Conservation (phyloP, 768 basidiomycete species). For the Panellus pusillus region DNA sequence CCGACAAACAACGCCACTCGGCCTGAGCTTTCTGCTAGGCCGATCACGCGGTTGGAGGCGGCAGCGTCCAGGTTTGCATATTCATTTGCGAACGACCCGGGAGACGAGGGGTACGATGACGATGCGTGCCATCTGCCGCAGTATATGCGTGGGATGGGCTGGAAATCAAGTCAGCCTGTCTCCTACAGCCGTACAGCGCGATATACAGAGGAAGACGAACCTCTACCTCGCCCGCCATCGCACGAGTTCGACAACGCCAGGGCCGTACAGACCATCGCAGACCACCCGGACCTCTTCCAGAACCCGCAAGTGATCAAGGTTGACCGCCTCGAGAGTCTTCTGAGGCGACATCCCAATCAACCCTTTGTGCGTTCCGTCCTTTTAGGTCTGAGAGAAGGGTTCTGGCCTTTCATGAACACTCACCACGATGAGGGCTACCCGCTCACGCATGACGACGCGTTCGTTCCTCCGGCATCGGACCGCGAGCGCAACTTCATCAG, state of each 20-base stretch:
- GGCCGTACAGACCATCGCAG: background rate
- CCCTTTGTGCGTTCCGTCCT: constrained; percentile 28
- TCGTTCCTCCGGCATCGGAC: background rate
- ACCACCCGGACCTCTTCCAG: constrained; percentile 16
- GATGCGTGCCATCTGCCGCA: background rate
- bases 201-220: background rate
- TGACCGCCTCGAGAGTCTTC: constrained; percentile 20
- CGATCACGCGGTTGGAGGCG: background rate
- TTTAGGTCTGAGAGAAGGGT: constrained; percentile 23
- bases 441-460: constrained; percentile 13
- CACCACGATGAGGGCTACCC: constrained; percentile 2
- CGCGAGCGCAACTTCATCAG: constrained; percentile 19
- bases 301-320: constrained; percentile 28
- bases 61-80: background rate
- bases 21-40: background rate
- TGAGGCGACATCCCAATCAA: constrained; percentile 29
- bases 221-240: background rate
- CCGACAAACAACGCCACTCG: background rate
- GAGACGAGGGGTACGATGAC: background rate
- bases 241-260: background rate
- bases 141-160: background rate
- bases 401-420: constrained; percentile 32
- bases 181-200: background rate
- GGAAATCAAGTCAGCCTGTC: background rate
- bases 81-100: background rate